Percentiles rank a stretch among this genome's conserved stretches.
phyloP scores from a whole-genome alignment of 169 alveolate genomes.

The Plasmodium vivax region DNA sequence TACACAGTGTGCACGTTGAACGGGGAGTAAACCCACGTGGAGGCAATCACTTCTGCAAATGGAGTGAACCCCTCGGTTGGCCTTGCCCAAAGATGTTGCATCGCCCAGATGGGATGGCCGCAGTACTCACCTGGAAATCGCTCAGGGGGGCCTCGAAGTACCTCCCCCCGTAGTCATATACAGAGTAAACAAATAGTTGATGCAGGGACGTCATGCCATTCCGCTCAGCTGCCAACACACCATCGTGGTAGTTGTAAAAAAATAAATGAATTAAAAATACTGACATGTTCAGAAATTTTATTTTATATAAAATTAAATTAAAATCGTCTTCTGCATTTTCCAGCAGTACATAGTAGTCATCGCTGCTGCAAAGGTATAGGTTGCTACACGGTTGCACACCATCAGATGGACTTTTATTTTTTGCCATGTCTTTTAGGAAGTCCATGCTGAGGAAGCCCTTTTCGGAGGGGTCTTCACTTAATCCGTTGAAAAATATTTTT shows the following conservation, averaged over 20 bases:
- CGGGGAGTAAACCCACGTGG: neutral
- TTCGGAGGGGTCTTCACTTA: slow-evolving; percentile 17
- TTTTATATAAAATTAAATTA: slow-evolving; percentile 40
- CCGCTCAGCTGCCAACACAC: slow-evolving; percentile 18
- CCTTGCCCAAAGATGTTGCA: neutral
- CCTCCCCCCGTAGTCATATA: slow-evolving; percentile 52
- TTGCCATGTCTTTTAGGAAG: slow-evolving; percentile 49
- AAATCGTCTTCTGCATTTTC: slow-evolving; percentile 11
- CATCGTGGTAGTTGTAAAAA: slow-evolving; percentile 47
- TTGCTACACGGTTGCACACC: neutral
- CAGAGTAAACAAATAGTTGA: slow-evolving; percentile 44
- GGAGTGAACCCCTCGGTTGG: neutral
- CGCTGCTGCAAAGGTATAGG: slow-evolving; percentile 30
- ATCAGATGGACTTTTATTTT: neutral
- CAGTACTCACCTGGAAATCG: slow-evolving; percentile 28
- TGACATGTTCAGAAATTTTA: slow-evolving; percentile 26
- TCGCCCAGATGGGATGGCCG: neutral
- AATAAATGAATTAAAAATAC: slow-evolving; percentile 27
- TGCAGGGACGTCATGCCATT: neutral
- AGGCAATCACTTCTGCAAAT: neutral
- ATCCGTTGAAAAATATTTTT: neutral
- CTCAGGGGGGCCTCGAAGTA: slow-evolving; percentile 24
- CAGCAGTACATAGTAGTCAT: slow-evolving; percentile 31
- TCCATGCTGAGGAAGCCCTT: slow-evolving; percentile 24
- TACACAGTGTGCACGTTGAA: neutral